A percentile compares a stretch with the other conserved stretches of the same genome.
These are phyloP conservation scores for Erodium texanum DNA, from an alignment of 441 rosid genomes.

Conservation along the genomic window DNA sequence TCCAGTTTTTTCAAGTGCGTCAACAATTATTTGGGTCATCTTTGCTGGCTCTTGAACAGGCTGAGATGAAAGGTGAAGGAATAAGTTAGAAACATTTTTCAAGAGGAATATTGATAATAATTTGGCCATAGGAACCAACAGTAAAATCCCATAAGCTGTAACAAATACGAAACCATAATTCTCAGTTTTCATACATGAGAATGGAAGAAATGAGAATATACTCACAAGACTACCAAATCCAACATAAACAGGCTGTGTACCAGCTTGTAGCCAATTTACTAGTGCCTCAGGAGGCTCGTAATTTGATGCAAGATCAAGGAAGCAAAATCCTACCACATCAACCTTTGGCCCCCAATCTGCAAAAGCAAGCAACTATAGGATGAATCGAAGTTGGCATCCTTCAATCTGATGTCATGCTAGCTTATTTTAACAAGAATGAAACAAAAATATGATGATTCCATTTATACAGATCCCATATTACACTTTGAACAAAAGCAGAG, in stretches of 20 bases:
- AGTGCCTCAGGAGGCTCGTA: conserved; percentile 89
- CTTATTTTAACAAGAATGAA: conserved; percentile 5
- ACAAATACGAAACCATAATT: background rate
- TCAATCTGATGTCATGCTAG: conserved; percentile 10
- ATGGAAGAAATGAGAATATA: conserved; percentile 15
- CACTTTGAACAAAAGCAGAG: background rate
- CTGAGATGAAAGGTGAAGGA: conserved; percentile 7
- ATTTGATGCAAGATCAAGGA: conserved; percentile 95
- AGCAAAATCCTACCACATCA: conserved; percentile 97
- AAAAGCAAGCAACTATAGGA: conserved; percentile 13
- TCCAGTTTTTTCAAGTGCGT: conserved; percentile 21
- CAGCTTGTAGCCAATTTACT: conserved; percentile 84
- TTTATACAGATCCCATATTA: background rate
- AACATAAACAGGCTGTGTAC: conserved; percentile 79
- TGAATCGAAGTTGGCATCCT: conserved; percentile 18
- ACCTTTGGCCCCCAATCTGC: conserved; percentile 96
- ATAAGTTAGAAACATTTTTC: background rate
- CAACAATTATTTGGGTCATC: conserved; percentile 25
- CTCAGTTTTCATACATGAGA: background rate
- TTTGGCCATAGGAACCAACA: background rate
- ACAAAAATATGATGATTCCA: background rate
- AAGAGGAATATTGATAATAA: background rate
- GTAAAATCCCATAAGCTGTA: background rate
- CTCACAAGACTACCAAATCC: conserved; percentile 99
- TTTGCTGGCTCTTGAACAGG: conserved; percentile 27